phyloP scores from a whole-genome alignment of 306 rosid species.

The Ceratonia siliqua region DNA sequence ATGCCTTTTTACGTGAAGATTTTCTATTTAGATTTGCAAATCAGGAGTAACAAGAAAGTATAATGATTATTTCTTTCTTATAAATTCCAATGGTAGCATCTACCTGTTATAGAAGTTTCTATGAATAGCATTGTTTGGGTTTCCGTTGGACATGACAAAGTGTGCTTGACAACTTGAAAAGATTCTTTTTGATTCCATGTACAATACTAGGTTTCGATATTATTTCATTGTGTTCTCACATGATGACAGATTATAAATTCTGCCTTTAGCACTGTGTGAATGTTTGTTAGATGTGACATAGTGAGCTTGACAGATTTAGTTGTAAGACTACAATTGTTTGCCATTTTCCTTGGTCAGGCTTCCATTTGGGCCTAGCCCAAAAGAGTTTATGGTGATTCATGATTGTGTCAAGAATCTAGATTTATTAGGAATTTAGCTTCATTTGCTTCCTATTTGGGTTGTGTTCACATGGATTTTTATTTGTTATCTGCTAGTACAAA shows the following conservation, averaged over 20 bases:
- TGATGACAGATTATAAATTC: no score
- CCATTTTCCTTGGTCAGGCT: background rate
- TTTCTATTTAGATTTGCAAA: background rate
- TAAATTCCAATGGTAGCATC: background rate
- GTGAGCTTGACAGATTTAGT: background rate
- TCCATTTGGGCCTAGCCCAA: slow-evolving; percentile 9
- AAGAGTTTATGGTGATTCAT: background rate
- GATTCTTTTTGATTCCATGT: background rate
- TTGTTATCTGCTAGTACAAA: background rate
- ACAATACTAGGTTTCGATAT: background rate
- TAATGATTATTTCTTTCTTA: background rate
- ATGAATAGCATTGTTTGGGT: background rate
- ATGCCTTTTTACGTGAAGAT: background rate
- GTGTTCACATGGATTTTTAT: background rate
- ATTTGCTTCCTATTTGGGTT: slow-evolving; percentile 15
- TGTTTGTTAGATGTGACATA: background rate
- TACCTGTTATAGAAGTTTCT: background rate
- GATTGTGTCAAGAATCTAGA: background rate
- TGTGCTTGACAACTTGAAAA: background rate
- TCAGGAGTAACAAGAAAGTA: background rate
- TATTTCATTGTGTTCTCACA: background rate
- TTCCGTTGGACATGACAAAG: background rate
- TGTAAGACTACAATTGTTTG: background rate
- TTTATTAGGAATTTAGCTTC: background rate
- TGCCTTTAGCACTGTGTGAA: background rate